These are phyloP conservation scores for Iris macrosiphon DNA, from an alignment of 106 monocot genomes.

Conservation along the genomic window DNA sequence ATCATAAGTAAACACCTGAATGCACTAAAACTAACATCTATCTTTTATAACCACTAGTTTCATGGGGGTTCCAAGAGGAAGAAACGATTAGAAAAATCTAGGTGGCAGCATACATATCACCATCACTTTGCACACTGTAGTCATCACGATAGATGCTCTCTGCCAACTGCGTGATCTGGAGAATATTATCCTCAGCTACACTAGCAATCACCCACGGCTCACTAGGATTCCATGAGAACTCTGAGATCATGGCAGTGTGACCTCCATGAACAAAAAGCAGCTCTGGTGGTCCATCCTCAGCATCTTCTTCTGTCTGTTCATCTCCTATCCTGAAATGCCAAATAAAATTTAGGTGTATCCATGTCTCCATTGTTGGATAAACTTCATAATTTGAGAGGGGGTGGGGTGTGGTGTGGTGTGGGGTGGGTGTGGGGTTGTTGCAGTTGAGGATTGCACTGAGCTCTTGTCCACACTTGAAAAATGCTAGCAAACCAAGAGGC, in stretches of 20 bases:
- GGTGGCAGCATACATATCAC: conserved; percentile 11
- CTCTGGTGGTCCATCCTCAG: conserved; percentile 93
- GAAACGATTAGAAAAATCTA: conserved; percentile 14
- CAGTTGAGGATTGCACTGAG: no score
- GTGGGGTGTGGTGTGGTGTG: no score
- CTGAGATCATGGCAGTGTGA: conserved; percentile 82
- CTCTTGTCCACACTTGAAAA: no score
- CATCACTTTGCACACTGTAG: conserved; percentile 13
- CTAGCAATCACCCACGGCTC: conserved; percentile 84
- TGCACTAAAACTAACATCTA: no score
- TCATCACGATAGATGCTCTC: conserved; percentile 75
- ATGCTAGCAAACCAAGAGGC: no score
- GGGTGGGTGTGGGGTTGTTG: no score
- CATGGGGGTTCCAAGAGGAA: no score
- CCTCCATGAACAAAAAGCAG: conserved; percentile 88
- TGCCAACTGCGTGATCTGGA: conserved; percentile 89
- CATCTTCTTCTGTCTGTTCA: conserved; percentile 81
- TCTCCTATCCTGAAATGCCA: conserved; percentile 93
- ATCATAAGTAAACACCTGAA: no score
- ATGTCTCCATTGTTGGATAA: no score
- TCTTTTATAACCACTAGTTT: no score
- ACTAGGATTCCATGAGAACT: conserved; percentile 80
- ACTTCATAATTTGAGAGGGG: no score
- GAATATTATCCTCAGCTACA: conserved; percentile 86
- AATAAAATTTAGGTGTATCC: no score